These are phyloP conservation scores for Paramecium octaurelia DNA, from an alignment of 73 alveolate species.

Conservation along the genomic window DNA sequence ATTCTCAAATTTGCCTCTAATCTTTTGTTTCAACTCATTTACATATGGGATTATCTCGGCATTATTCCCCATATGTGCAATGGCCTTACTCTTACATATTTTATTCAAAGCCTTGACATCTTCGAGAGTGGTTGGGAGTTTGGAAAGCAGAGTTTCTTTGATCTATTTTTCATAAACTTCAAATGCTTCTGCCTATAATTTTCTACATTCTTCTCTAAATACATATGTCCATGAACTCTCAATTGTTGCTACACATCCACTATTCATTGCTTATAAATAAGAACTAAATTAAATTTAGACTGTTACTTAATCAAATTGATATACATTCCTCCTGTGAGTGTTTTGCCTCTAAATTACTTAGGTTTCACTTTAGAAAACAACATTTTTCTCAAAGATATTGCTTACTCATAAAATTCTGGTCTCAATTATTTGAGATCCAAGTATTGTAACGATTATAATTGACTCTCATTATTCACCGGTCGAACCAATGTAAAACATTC, in stretches of 20 bases:
- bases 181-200: conserved; percentile 67
- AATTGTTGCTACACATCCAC: conserved; percentile 82
- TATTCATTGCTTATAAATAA: conserved; percentile 80
- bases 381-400: conserved; percentile 80
- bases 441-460: conserved; percentile 73
- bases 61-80: background rate
- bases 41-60: background rate
- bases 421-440: conserved; percentile 87
- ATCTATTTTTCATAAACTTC: conserved; percentile 62
- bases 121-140: conserved; percentile 54
- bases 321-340: conserved; percentile 84
- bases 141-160: background rate
- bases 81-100: background rate
- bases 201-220: conserved; percentile 74
- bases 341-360: conserved; percentile 84
- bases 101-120: conserved; percentile 31
- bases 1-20: background rate
- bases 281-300: conserved; percentile 20
- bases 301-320: conserved; percentile 57
- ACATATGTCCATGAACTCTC: conserved; percentile 79
- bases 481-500: conserved; percentile 91
- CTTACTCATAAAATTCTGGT: conserved; percentile 92
- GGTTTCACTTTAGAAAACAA: conserved; percentile 86
- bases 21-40: background rate
- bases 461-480: conserved; percentile 88